phyloP scores from a whole-genome alignment of 2,329 filamentous ascomycete genomes.

The Apiospora kogelbergensis region DNA sequence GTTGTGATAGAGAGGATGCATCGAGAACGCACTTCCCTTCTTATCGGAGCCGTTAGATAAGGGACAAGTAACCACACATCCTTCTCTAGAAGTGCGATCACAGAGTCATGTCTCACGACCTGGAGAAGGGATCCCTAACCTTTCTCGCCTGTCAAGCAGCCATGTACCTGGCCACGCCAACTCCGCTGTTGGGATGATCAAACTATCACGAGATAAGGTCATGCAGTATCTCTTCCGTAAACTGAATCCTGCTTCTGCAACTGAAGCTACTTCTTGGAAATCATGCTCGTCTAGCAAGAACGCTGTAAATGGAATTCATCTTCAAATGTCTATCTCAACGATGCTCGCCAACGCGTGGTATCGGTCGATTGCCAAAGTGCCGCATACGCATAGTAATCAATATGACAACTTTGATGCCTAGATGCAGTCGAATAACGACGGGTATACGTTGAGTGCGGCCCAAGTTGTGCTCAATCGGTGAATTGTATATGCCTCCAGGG shows the following conservation, averaged over 20 bases:
- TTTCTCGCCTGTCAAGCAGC: not conserved
- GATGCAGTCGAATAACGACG: no score
- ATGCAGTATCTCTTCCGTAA: not conserved
- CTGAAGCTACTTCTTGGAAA: not conserved
- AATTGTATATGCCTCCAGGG: no score
- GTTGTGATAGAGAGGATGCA: not conserved
- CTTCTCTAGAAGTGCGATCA: not conserved
- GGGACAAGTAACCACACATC: not conserved
- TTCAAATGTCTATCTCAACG: not conserved
- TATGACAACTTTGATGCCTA: not conserved
- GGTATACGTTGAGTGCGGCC: no score
- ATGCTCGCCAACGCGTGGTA: no score
- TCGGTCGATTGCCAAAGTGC: not conserved
- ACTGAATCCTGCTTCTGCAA: not conserved
- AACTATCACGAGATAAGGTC: not conserved
- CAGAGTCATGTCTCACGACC: not conserved
- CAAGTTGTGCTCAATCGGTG: no score
- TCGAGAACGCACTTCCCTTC: not conserved
- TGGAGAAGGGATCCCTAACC: not conserved
- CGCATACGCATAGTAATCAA: not conserved
- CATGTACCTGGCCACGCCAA: not conserved
- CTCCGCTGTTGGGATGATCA: not conserved
- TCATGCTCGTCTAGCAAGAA: not conserved
- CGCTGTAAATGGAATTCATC: not conserved
- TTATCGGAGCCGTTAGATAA: not conserved